phyloP scores from a whole-genome alignment of 345 rosid species.

The Heritiera fomes region DNA sequence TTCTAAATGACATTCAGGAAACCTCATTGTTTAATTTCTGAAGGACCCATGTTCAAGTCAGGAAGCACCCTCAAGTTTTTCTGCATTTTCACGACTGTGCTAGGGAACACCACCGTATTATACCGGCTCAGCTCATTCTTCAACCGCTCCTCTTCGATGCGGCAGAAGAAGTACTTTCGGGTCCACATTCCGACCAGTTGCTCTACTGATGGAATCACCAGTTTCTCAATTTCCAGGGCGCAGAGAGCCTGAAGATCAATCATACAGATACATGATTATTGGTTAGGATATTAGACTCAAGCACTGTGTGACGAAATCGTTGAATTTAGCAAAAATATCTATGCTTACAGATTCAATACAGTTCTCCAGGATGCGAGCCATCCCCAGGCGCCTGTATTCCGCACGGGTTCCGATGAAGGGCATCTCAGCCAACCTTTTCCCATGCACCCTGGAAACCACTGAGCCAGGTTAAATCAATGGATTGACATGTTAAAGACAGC shows the following conservation, averaged over 20 bases:
- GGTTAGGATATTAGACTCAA: neutral
- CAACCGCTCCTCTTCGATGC: neutral
- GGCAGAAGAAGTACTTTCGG: conserved; percentile 15
- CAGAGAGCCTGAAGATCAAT: conserved; percentile 23
- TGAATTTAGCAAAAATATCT: neutral
- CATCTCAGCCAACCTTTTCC: conserved; percentile 36
- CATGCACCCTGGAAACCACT: conserved; percentile 29
- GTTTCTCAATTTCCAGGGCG: conserved; percentile 16
- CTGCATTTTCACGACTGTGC: neutral
- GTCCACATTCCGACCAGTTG: conserved; percentile 28
- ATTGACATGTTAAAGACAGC: neutral
- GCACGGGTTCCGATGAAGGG: conserved; percentile 34
- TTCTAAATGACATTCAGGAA: neutral
- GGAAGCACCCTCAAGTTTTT: conserved; percentile 20
- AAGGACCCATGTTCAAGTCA: neutral
- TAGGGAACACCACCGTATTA: conserved; percentile 24
- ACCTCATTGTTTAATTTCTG: neutral
- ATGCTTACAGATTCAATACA: conserved; percentile 25
- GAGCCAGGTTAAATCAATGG: neutral
- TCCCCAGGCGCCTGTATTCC: conserved; percentile 21
- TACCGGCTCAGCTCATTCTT: neutral
- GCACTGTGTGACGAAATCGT: neutral
- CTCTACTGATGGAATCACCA: conserved; percentile 34
- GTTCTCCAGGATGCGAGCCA: conserved; percentile 14
- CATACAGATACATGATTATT: neutral